phyloP scores from a whole-genome alignment of 2,329 filamentous ascomycete species.

The Acarospora socialis region DNA sequence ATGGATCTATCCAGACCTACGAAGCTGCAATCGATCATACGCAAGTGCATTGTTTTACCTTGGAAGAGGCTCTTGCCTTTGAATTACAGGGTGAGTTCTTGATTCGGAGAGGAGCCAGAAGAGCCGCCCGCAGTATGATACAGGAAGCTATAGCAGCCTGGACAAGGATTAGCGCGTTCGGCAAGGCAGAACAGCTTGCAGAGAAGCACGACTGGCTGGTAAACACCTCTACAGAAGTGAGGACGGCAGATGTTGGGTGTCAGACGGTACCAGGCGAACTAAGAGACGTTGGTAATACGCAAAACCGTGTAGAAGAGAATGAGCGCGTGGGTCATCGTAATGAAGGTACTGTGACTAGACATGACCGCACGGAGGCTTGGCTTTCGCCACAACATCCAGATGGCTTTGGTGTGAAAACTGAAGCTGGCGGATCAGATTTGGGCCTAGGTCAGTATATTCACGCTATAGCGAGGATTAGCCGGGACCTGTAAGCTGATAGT shows the following conservation, averaged over 20 bases:
- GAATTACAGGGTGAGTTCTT: constrained; percentile 49
- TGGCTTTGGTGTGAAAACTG: constrained; percentile 6
- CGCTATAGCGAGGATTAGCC: constrained; percentile 15
- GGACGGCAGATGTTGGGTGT: constrained; percentile 39
- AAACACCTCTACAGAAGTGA: constrained; percentile 36
- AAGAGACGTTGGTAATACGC: constrained; percentile 25
- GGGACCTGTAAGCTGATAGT: constrained; percentile 17
- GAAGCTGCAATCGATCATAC: constrained; percentile 47
- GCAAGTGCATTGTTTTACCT: constrained; percentile 40
- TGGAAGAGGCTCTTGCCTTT: constrained; percentile 45
- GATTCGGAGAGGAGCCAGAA: constrained; percentile 40
- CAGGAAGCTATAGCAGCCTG: constrained; percentile 46
- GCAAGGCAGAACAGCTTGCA: constrained; percentile 43
- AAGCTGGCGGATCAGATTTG: constrained; percentile 9
- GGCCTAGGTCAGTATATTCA: constrained; percentile 7
- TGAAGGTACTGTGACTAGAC: constrained; percentile 18
- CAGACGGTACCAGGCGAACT: constrained; percentile 44
- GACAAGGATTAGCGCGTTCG: constrained; percentile 41
- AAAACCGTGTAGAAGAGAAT: constrained; percentile 29
- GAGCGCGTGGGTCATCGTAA: constrained; percentile 13
- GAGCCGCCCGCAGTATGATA: constrained; percentile 43
- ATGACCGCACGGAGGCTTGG: constrained; percentile 20
- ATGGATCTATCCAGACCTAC: constrained; percentile 33
- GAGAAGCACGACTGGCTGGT: constrained; percentile 49
- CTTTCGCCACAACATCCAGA: constrained; percentile 5